Percentiles rank a stretch among this genome's conserved stretches.
These are phyloP conservation scores for Dactylellina cionopaga DNA, from an alignment of 2,329 filamentous ascomycete species.

Conservation along the genomic window DNA sequence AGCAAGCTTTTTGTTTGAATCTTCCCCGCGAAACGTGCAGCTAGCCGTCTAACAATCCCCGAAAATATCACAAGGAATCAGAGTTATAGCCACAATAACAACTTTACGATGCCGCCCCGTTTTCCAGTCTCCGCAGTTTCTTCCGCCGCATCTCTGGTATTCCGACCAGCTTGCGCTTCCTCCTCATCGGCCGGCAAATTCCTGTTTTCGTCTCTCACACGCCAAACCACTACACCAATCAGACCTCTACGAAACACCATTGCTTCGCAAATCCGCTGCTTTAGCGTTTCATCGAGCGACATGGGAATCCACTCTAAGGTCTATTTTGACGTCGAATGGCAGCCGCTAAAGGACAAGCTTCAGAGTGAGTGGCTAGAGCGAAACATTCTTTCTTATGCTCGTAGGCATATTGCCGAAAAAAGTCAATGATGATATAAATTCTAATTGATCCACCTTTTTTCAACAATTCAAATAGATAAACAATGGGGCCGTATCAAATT, in stretches of 20 bases:
- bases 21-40: too few species aligned
- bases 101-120: conserved; percentile 39
- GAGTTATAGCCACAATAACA: too few species aligned
- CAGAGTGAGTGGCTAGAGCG: conserved; percentile 7
- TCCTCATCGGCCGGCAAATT: not conserved
- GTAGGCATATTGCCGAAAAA: too few species aligned
- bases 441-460: too few species aligned
- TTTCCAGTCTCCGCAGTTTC: conserved; percentile 23
- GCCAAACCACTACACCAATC: not conserved
- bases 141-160: conserved; percentile 7
- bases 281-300: conserved; percentile 15
- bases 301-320: conserved; percentile 32
- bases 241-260: not conserved
- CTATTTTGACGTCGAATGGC: conserved; percentile 43
- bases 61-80: too few species aligned
- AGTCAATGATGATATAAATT: too few species aligned
- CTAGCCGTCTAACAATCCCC: too few species aligned
- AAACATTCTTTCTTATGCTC: too few species aligned
- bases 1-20: too few species aligned
- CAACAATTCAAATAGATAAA: not conserved
- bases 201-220: not conserved
- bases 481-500: conserved; percentile 79
- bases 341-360: conserved; percentile 15
- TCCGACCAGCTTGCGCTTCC: not conserved
- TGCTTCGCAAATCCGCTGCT: conserved; percentile 7